These are phyloP conservation scores for Choanephora cucurbitarum DNA, from an alignment of 371 early-diverging fungal genomes.

Conservation along the genomic window DNA sequence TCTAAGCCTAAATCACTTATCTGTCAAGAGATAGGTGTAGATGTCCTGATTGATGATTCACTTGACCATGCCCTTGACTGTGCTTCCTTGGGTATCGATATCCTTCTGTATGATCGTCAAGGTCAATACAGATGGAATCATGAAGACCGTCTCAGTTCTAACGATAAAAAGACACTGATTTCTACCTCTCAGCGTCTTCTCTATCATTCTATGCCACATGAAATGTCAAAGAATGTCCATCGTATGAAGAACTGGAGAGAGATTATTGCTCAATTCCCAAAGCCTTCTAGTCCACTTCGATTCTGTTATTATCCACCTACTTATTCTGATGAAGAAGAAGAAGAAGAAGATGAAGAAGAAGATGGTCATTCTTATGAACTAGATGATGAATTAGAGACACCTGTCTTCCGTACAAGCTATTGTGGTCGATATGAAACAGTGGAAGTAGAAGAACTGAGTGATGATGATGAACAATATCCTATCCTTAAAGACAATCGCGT, in stretches of 20 bases:
- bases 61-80: conserved; percentile 50
- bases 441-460: conserved; percentile 31
- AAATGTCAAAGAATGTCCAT: conserved; percentile 42
- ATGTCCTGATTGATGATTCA: conserved; percentile 53
- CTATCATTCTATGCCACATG: conserved; percentile 11
- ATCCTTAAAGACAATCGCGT: conserved; percentile 21
- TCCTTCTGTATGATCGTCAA: conserved; percentile 47
- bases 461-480: conserved; percentile 18
- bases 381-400: conserved; percentile 5
- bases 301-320: conserved; percentile 29
- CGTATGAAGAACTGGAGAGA: conserved; percentile 53
- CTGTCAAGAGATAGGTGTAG: conserved; percentile 54
- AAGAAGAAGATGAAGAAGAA: conserved; percentile 12
- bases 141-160: conserved; percentile 5
- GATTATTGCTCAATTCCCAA: conserved; percentile 48
- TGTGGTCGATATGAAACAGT: conserved; percentile 26
- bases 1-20: conserved; percentile 55
- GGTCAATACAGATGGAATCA: conserved; percentile 54
- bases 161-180: conserved; percentile 16
- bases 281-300: conserved; percentile 51
- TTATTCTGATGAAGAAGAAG: conserved; percentile 25
- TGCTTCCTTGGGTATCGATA: conserved; percentile 40
- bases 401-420: background rate
- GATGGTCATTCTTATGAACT: conserved; percentile 8
- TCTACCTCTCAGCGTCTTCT: conserved; percentile 21